Percentiles rank a stretch among this genome's conserved stretches.
Evolutionary conservation across 257 asterid genomes (phyloP).

Genomic region (Nicotiana attenuata): DNA sequence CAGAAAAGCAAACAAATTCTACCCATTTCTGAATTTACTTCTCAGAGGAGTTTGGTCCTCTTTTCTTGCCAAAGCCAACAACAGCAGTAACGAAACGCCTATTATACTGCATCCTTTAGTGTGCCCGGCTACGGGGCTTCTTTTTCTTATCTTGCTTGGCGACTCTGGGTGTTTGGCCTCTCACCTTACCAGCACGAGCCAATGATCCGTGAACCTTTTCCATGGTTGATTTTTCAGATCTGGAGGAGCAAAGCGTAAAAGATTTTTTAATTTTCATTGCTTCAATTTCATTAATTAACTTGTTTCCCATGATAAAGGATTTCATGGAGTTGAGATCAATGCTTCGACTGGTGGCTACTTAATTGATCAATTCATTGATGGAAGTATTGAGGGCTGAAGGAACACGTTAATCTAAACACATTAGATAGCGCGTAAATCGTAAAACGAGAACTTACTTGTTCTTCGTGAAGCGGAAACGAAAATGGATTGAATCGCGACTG

Average conservation of each 20-base stretch:
- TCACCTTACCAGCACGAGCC: constrained; percentile 59
- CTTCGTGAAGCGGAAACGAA: no score
- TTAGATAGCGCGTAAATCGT: no score
- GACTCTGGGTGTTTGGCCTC: constrained; percentile 49
- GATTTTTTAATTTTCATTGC: not conserved
- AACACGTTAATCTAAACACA: no score
- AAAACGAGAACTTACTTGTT: no score
- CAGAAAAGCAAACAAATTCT: not conserved
- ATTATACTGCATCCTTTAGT: constrained; percentile 49
- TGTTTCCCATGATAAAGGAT: constrained; percentile 39
- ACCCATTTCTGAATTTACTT: constrained; percentile 23
- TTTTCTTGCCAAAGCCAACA: constrained; percentile 62
- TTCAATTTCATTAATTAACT: not conserved
- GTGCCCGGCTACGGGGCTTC: constrained; percentile 58
- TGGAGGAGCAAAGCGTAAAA: not conserved
- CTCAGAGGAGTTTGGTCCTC: constrained; percentile 64
- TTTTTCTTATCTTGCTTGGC: constrained; percentile 54
- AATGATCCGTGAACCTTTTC: constrained; percentile 56
- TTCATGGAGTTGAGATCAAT: constrained; percentile 87
- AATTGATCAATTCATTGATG: constrained; percentile 79
- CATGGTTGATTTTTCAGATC: not conserved
- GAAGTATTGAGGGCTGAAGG: constrained; percentile 47
- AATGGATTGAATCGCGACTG: no score
- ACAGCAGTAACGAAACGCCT: constrained; percentile 59
- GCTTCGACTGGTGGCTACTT: constrained; percentile 83